Conservation (phyloP, 2,329 filamentous ascomycete genomes). For the Fusarium sp. region DNA sequence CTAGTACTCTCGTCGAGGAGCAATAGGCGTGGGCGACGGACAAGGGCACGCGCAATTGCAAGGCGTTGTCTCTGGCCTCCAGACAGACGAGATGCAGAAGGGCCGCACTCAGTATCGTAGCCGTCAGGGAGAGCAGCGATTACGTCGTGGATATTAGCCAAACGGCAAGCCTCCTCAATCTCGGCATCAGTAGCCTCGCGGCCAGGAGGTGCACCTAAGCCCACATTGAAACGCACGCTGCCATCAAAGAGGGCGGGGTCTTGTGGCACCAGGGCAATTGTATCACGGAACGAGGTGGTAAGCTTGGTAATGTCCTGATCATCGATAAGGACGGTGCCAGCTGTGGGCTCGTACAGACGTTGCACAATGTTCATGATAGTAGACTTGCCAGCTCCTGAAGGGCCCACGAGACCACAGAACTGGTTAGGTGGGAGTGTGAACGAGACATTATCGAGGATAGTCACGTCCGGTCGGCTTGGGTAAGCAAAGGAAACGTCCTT, state of each 20-base stretch:
- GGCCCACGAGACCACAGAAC: slow-evolving; percentile 72
- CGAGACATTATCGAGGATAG: slow-evolving; percentile 66
- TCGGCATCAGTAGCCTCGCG: slow-evolving; percentile 67
- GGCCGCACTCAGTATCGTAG: slow-evolving; percentile 73
- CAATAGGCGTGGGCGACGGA: slow-evolving; percentile 76
- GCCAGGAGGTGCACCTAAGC: slow-evolving; percentile 64
- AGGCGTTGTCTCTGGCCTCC: slow-evolving; percentile 83
- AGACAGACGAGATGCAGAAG: slow-evolving; percentile 78
- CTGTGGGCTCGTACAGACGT: slow-evolving; percentile 58
- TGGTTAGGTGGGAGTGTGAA: slow-evolving; percentile 67
- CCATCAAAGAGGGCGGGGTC: slow-evolving; percentile 67
- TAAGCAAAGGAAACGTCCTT: slow-evolving; percentile 72
- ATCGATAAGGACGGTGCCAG: slow-evolving; percentile 56
- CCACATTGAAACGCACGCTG: slow-evolving; percentile 66
- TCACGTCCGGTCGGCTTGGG: slow-evolving; percentile 66
- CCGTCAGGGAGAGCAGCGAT: slow-evolving; percentile 71
- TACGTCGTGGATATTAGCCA: slow-evolving; percentile 78
- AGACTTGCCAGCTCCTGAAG: slow-evolving; percentile 74
- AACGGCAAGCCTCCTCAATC: slow-evolving; percentile 72
- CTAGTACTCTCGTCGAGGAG: slow-evolving; percentile 86
- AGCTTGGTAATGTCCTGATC: slow-evolving; percentile 57
- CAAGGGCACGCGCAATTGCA: slow-evolving; percentile 79
- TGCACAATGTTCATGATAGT: slow-evolving; percentile 69
- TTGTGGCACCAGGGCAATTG: slow-evolving; percentile 67
- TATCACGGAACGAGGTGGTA: slow-evolving; percentile 58